Base-by-base conservation (phyloP, 257 asterid species). In the Coffea eugenioides region DNA sequence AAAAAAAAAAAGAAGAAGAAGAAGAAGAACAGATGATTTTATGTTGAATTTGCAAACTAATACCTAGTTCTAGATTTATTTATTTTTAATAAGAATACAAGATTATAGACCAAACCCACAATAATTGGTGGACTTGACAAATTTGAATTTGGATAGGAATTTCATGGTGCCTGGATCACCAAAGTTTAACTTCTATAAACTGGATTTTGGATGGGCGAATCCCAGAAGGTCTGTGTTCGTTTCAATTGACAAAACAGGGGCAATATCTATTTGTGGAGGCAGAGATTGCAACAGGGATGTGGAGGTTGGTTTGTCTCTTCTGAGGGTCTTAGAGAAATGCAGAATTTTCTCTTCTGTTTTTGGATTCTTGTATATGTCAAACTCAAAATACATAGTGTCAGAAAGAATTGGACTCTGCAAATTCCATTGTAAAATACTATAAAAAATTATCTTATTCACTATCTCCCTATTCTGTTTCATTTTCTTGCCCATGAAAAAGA, bases 191-290 rank as follows among this genome's bases (percentile, higher is more conserved):
- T 85, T 77, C 20, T 85, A 87, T 48, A 77, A 69, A 6, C 69
- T 77, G 61, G 86, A 85, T 72, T 89, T 77, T 14, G 90, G 90
- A 61, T 87, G 89, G 89, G 92, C 87, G 18, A 87, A 79, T 81
- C 84, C 89, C 6, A 62, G 52, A 62, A 87, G 83, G 49, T 80
- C 75, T 54, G 20, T 13, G 16, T 54, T 54, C 15, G 34, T 79
- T 41, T 84, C 80, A 0, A 83, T 83, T 13, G 89, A 87, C 23
- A 84, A 54, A 4, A 85, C 76, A 0, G 83, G 78, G 0, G 71
- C 88, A 1, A 51, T 89, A 18, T 85, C 89, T 0, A 65, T 89
- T 0, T 34, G 73, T 31, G 84, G 83, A 25, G 56, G 86, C 15
- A 69, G 86, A 64, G 84, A 82, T 4, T 75, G 34, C 9, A 83